Percentiles rank a stretch among this genome's conserved stretches.
phyloP scores from a whole-genome alignment of 2,329 filamentous ascomycete genomes.

The Phialophora expanda region DNA sequence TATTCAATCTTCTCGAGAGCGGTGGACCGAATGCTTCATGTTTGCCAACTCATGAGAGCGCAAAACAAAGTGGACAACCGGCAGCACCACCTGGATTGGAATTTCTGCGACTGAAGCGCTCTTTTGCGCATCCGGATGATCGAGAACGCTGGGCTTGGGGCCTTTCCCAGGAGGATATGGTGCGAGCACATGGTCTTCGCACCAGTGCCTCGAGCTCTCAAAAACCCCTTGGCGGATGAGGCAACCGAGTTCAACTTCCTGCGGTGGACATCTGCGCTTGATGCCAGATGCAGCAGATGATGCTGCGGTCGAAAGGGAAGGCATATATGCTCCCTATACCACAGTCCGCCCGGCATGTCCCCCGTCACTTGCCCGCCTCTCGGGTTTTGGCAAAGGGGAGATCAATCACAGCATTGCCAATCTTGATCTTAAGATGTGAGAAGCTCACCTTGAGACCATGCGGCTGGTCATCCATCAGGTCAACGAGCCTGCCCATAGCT shows the following conservation, averaged over 20 bases:
- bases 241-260: background rate
- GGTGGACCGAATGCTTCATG: background rate
- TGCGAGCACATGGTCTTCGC: background rate
- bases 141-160: background rate
- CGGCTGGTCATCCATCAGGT: conserved; percentile 28
- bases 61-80: background rate
- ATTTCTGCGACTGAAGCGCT: background rate
- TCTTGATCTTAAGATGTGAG: conserved; percentile 71
- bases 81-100: background rate
- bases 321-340: background rate
- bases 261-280: background rate
- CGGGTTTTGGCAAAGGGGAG: conserved; percentile 24
- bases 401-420: conserved; percentile 68
- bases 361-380: conserved; percentile 8
- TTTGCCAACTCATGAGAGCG: background rate
- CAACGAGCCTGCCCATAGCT: conserved; percentile 43
- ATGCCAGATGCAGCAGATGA: background rate
- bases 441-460: conserved; percentile 58
- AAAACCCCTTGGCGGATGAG: background rate
- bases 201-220: background rate
- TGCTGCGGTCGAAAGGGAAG: background rate
- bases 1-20: background rate
- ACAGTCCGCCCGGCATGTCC: background rate
- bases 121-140: background rate
- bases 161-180: background rate